A percentile compares a stretch with the other conserved stretches of the same genome.
Conservation (phyloP, 2,329 filamentous ascomycete species). For the Parafenestella ontariensis region DNA sequence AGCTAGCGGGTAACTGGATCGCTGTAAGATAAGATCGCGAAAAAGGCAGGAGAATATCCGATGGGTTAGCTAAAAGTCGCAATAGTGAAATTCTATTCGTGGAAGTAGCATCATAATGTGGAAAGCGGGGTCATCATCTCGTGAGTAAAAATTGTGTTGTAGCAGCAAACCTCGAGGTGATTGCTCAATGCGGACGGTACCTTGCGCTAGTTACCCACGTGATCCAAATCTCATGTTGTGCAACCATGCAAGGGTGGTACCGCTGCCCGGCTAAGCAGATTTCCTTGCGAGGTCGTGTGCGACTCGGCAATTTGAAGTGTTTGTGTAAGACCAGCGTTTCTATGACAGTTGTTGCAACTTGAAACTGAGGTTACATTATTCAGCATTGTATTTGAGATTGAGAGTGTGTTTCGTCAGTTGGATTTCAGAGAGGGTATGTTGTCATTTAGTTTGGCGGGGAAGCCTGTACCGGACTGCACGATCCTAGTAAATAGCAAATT, state of each 20-base stretch:
- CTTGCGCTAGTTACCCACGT: slow-evolving; percentile 18
- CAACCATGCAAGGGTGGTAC: slow-evolving; percentile 18
- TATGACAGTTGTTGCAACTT: background rate
- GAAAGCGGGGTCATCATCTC: no score
- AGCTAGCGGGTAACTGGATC: no score
- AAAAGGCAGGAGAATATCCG: no score
- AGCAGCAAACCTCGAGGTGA: background rate
- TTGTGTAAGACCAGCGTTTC: background rate
- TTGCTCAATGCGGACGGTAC: slow-evolving; percentile 10
- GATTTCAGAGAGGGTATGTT: background rate
- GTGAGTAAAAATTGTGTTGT: background rate
- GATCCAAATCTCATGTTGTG: slow-evolving; percentile 19
- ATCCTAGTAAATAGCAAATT: background rate
- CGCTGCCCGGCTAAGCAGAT: slow-evolving; percentile 5
- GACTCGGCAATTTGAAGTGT: background rate
- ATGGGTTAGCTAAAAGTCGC: background rate
- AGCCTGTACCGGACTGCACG: background rate
- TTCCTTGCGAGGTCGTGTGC: background rate
- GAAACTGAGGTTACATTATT: background rate
- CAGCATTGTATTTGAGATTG: background rate
- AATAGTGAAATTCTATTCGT: background rate
- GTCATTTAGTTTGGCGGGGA: background rate
- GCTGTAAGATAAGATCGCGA: no score
- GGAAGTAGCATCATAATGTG: background rate
- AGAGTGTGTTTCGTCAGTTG: background rate